A percentile compares a stretch with the other conserved stretches of the same genome.
Conservation (phyloP, 345 rosid genomes). For the Erysimum cheiranthoides region DNA sequence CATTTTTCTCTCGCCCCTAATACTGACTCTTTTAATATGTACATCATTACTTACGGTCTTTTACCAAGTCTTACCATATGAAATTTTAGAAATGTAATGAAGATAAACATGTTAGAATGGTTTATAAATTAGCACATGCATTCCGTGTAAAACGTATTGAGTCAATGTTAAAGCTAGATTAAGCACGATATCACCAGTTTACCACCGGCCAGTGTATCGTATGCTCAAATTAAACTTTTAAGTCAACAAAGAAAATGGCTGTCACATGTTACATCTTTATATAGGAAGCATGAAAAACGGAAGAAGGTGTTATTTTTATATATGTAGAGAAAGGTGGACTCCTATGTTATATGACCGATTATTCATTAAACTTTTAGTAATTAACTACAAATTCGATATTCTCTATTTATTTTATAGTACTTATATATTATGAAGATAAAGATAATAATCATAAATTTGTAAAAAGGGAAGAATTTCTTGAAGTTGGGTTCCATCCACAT, state of each 20-base stretch:
- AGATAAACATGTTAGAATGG: not conserved
- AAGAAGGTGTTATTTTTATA: no score
- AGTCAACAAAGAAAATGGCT: slow-evolving; percentile 9
- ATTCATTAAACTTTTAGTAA: not conserved
- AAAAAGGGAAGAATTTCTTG: slow-evolving; percentile 1
- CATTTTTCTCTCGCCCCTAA: no score
- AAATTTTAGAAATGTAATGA: not conserved
- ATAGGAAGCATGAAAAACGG: no score
- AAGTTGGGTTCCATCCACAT: slow-evolving; percentile 25
- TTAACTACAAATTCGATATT: no score
- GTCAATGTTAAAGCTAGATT: slow-evolving; percentile 2
- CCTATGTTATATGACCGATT: not conserved
- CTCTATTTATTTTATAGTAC: no score
- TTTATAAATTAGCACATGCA: not conserved
- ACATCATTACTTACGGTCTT: no score
- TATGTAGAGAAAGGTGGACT: not conserved
- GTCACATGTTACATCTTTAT: not conserved
- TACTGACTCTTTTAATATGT: no score
- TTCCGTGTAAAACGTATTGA: not conserved
- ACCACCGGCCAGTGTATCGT: slow-evolving; percentile 28
- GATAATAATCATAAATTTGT: not conserved
- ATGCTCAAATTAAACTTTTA: not conserved
- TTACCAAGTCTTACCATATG: no score
- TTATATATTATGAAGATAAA: not conserved
- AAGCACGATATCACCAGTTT: not conserved